Conservation (phyloP, 2,329 filamentous ascomycete genomes). For the Ceratocystis huliohia region DNA sequence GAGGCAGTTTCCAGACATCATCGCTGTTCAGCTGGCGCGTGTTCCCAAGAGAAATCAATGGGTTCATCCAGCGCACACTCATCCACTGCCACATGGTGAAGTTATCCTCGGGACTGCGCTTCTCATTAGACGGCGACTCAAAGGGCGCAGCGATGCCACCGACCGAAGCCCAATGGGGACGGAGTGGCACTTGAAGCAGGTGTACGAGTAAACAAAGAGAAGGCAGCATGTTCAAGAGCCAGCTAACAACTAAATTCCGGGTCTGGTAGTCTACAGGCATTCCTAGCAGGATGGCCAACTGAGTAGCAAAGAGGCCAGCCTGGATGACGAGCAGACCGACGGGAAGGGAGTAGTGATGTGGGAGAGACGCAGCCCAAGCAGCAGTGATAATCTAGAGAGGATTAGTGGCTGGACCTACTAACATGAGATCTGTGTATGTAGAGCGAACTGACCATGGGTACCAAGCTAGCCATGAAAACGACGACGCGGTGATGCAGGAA, state of each 20-base stretch:
- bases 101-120: slow-evolving; percentile 68
- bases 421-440: not conserved
- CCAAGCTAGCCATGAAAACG: not conserved
- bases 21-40: slow-evolving; percentile 56
- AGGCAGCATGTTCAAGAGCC: slow-evolving; percentile 29
- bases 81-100: slow-evolving; percentile 72
- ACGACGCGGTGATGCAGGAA: not conserved
- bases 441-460: slow-evolving; percentile 4
- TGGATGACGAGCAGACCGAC: slow-evolving; percentile 27
- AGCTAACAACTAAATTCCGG: slow-evolving; percentile 20
- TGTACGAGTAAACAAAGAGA: slow-evolving; percentile 37
- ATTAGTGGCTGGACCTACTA: not conserved
- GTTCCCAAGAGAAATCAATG: slow-evolving; percentile 54
- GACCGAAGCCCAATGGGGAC: slow-evolving; percentile 42
- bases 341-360: slow-evolving; percentile 1
- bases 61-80: slow-evolving; percentile 69
- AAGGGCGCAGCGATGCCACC: slow-evolving; percentile 47
- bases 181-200: slow-evolving; percentile 57
- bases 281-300: slow-evolving; percentile 22
- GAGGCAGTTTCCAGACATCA: slow-evolving; percentile 70
- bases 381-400: slow-evolving; percentile 5
- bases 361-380: not conserved
- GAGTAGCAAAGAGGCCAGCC: slow-evolving; percentile 26
- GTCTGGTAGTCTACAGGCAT: slow-evolving; percentile 25
- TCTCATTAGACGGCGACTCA: slow-evolving; percentile 25